Evolutionary conservation across 2,329 filamentous ascomycete species (phyloP), one percentile per base, ranked within the genome.

Genomic region (Alternaria ethzedia): DNA sequence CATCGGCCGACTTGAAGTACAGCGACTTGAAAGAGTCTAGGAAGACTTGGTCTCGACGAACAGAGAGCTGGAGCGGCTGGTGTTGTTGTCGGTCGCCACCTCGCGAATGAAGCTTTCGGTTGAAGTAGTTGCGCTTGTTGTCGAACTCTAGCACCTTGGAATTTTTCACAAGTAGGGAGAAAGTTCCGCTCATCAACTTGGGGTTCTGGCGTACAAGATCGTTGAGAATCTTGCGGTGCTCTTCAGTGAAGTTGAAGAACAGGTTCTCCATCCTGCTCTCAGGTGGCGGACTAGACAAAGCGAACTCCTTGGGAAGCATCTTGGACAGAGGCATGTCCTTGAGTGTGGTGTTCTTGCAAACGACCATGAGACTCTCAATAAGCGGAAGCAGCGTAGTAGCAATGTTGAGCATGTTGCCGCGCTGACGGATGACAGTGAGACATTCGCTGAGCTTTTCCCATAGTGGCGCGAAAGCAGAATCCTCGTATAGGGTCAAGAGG

Each of bases 111-210:
- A 99, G 90, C 75, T 93, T 94, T 65, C 96, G 91, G 78, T 90
- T 97, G 85, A 99, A 99, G 86, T 96, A 99, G 82, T 97, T 98
- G 74, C 96, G 94, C 85, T 99, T 99, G 84, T 99, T 99, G 83
- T 99, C 96, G 75, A 99, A 99, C 77, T 99, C 96, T 12, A 99
- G 85, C 4, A 99, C 96, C 86, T 98, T 99, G 25, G 96, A 96
- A 77, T 99, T 99, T 85, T 97, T 97, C 67, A 98, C 96, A 51
- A 99, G 83, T 15, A 99, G 86, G 11, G 95, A 94, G 82, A 99
- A 97, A 3, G 95, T 97, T 57, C 96, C 96, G 63, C 95, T 97
- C 96, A 99, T 99, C 68, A 99, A 88, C 80, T 97, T 97, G 28
- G 96, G 96, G 70, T 97, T 98, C 76, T 97, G 93, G 68, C 96